A percentile compares a stretch with the other conserved stretches of the same genome.
Conservation (phyloP, 2,329 filamentous ascomycete genomes). For the Colletotrichum sojae region DNA sequence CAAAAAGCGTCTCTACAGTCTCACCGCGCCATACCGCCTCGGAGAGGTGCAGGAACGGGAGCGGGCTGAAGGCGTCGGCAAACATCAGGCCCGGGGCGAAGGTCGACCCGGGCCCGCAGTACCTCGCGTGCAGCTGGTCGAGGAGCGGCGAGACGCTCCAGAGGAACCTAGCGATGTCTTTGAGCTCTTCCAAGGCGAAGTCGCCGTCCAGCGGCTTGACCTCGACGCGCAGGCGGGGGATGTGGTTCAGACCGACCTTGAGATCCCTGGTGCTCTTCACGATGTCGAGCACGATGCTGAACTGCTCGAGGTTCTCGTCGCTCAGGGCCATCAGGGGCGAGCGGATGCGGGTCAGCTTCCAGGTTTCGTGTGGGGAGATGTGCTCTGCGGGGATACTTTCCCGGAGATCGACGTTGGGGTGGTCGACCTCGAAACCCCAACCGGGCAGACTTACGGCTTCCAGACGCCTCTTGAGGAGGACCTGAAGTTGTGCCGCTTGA, state of each 20-base stretch:
- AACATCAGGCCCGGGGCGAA: conserved; percentile 26
- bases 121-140: conserved; percentile 16
- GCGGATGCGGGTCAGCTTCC: conserved; percentile 8
- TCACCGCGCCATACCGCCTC: conserved; percentile 12
- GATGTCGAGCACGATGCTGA: background rate
- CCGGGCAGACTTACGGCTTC: too few relatives aligned
- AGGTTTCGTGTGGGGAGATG: background rate
- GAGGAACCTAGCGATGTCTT: conserved; percentile 15
- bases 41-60: background rate
- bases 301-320: background rate
- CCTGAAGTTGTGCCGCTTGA: too few relatives aligned
- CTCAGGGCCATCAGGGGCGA: conserved; percentile 10
- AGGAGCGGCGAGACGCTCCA: conserved; percentile 13
- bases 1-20: background rate
- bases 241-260: background rate
- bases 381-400: background rate
- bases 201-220: background rate
- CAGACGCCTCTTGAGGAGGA: too few relatives aligned
- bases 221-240: background rate
- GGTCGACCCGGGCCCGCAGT: conserved; percentile 6
- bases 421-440: background rate
- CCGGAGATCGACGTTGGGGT: background rate
- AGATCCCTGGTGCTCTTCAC: background rate
- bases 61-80: background rate
- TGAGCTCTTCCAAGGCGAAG: conserved; percentile 8